Evolutionary conservation across 768 basidiomycete species (phyloP).

Genomic region (Lentinula edodes): DNA sequence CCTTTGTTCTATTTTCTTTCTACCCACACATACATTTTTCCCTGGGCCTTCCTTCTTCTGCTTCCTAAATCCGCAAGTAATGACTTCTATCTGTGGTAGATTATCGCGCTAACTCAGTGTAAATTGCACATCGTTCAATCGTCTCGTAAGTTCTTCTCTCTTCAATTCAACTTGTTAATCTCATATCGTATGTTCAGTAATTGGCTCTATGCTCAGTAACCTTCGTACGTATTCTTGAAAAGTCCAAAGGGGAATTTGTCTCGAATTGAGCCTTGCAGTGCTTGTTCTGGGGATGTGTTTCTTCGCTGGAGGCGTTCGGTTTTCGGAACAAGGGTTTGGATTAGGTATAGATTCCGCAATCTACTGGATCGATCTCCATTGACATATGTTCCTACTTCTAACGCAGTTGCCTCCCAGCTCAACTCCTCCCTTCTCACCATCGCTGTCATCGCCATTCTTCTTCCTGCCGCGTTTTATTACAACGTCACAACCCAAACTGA

Average conservation of each 20-base stretch:
- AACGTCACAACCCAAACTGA: conserved; percentile 24
- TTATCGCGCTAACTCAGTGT: conserved; percentile 15
- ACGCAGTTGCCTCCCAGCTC: conserved; percentile 52
- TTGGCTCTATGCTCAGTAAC: conserved; percentile 62
- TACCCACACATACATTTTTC: too few species aligned
- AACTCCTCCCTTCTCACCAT: conserved; percentile 74
- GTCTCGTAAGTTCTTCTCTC: conserved; percentile 35
- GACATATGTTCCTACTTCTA: background rate
- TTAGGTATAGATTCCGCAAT: conserved; percentile 30
- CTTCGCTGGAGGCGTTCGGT: conserved; percentile 52
- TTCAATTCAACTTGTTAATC: background rate
- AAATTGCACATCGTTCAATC: conserved; percentile 57
- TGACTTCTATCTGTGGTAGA: conserved; percentile 2
- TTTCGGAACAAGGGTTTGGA: conserved; percentile 52
- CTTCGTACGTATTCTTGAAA: conserved; percentile 29
- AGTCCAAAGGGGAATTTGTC: background rate
- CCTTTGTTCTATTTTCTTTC: background rate
- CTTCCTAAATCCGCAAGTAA: too few species aligned
- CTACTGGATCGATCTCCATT: background rate
- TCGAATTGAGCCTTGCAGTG: conserved; percentile 23
- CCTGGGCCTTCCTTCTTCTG: background rate
- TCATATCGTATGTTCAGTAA: conserved; percentile 28
- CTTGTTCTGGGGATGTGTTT: conserved; percentile 67
- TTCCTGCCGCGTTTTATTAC: conserved; percentile 79
- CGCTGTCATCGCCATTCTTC: conserved; percentile 72